A percentile compares a stretch with the other conserved stretches of the same genome.
These are phyloP conservation scores for Betula pendula DNA, from an alignment of 306 rosid genomes.

Conservation along the genomic window DNA sequence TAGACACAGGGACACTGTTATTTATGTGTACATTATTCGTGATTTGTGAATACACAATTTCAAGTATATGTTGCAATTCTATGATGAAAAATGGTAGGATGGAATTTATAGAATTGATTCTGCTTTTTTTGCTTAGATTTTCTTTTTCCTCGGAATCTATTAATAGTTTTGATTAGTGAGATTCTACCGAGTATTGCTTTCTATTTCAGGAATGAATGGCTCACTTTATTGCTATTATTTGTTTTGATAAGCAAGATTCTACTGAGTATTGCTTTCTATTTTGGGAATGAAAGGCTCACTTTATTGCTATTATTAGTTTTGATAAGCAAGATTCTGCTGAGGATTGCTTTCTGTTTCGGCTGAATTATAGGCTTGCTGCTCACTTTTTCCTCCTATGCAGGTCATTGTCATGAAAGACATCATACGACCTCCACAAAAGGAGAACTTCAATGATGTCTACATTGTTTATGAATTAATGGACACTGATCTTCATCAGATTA, in stretches of 20 bases:
- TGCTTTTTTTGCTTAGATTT: background rate
- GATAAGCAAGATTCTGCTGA: background rate
- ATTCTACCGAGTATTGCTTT: background rate
- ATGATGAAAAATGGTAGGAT: background rate
- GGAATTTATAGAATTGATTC: background rate
- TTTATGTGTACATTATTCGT: background rate
- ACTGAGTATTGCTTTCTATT: background rate
- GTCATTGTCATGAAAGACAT: slow-evolving; percentile 80
- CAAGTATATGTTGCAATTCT: background rate
- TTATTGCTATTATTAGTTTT: background rate
- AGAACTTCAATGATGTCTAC: slow-evolving; percentile 92
- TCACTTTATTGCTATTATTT: background rate
- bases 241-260: background rate
- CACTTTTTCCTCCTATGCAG: slow-evolving; percentile 43
- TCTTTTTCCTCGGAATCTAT: background rate
- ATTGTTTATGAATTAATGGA: slow-evolving; percentile 87
- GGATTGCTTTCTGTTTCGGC: slow-evolving; percentile 5
- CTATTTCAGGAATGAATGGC: slow-evolving; percentile 19
- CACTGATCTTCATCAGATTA: slow-evolving; percentile 91
- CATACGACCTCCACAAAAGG: slow-evolving; percentile 82
- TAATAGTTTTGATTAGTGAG: background rate
- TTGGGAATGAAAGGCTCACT: slow-evolving; percentile 17
- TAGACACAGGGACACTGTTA: background rate
- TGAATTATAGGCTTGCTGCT: slow-evolving; percentile 25
- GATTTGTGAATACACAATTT: background rate